Evolutionary conservation across 371 early-diverging fungal genomes (phyloP).

Genomic region (Actinomortierella wolfii): DNA sequence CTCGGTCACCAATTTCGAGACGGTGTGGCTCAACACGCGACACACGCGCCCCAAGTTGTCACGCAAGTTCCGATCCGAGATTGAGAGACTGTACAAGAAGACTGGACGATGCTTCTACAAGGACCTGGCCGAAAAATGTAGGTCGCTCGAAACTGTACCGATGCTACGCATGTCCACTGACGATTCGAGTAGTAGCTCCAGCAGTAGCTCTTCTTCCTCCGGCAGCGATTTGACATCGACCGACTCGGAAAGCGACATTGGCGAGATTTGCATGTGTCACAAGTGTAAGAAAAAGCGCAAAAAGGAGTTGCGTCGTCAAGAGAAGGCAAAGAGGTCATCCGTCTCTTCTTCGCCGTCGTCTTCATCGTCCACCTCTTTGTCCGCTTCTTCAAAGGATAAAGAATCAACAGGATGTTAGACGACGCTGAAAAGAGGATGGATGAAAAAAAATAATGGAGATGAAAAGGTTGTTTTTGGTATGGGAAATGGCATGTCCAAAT

Average conservation of each 20-base stretch:
- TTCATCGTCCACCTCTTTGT: too few relatives aligned
- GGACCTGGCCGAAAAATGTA: slow-evolving; percentile 52
- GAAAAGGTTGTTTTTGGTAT: too few relatives aligned
- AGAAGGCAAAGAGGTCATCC: not conserved
- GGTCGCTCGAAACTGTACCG: slow-evolving; percentile 59
- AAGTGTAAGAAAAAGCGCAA: slow-evolving; percentile 63
- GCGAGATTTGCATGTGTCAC: slow-evolving; percentile 66
- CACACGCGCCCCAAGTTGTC: slow-evolving; percentile 75
- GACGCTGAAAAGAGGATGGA: too few relatives aligned
- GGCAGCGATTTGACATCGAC: slow-evolving; percentile 52
- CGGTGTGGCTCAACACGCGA: slow-evolving; percentile 73
- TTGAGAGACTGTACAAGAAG: slow-evolving; percentile 48
- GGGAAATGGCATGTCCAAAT: too few relatives aligned
- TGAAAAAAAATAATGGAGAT: too few relatives aligned
- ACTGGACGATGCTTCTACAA: slow-evolving; percentile 49
- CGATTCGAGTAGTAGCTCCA: slow-evolving; percentile 47
- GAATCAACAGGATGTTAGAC: too few relatives aligned
- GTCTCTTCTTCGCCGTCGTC: too few relatives aligned
- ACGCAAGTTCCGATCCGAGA: slow-evolving; percentile 53
- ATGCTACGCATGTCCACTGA: slow-evolving; percentile 58
- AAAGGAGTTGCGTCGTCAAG: slow-evolving; percentile 31
- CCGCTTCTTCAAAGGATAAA: too few relatives aligned
- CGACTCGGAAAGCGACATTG: slow-evolving; percentile 61
- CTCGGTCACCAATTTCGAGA: slow-evolving; percentile 73
- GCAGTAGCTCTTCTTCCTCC: slow-evolving; percentile 41